A percentile compares a stretch with the other conserved stretches of the same genome.
These are phyloP conservation scores for Kluyveromyces starmeri DNA, from an alignment of 805 yeast species.

Conservation along the genomic window DNA sequence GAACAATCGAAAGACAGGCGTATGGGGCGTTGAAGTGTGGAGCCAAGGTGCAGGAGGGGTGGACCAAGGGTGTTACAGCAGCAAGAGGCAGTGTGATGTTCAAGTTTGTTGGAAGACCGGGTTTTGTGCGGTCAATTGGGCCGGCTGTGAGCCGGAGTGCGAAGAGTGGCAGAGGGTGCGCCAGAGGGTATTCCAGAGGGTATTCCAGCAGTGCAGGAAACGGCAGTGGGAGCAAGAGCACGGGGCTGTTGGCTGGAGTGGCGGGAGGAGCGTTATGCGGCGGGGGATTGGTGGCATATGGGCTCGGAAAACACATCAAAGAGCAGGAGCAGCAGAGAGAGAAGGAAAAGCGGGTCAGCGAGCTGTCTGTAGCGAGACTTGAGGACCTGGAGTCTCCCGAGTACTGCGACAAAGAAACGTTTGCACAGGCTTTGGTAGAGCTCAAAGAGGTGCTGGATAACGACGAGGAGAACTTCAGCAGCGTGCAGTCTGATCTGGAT, in stretches of 20 bases:
- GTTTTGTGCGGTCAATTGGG: neutral
- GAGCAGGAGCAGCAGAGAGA: no score
- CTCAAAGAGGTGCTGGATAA: constrained; percentile 33
- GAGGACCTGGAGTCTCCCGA: constrained; percentile 15
- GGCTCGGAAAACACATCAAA: constrained; percentile 1
- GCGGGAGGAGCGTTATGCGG: constrained; percentile 6
- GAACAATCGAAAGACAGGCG: no score
- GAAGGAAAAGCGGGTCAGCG: constrained; percentile 2
- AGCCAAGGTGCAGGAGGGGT: no score
- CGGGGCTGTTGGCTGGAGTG: neutral
- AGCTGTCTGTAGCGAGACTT: constrained; percentile 13
- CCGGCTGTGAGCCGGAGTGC: constrained; percentile 4
- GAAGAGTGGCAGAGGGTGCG: constrained; percentile 6
- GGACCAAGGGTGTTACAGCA: no score
- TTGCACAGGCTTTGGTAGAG: constrained; percentile 34
- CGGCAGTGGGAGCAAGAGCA: constrained; percentile 1
- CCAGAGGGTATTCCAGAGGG: constrained; percentile 1
- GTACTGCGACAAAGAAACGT: constrained; percentile 31
- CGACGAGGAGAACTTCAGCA: constrained; percentile 27
- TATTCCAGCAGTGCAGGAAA: neutral
- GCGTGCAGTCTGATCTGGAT: constrained; percentile 33
- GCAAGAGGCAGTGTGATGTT: no score
- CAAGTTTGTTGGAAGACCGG: constrained; percentile 1
- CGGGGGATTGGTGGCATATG: constrained; percentile 5
- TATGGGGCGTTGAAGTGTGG: no score